phyloP scores from a whole-genome alignment of 768 basidiomycete genomes.

The Boletus bicolor region DNA sequence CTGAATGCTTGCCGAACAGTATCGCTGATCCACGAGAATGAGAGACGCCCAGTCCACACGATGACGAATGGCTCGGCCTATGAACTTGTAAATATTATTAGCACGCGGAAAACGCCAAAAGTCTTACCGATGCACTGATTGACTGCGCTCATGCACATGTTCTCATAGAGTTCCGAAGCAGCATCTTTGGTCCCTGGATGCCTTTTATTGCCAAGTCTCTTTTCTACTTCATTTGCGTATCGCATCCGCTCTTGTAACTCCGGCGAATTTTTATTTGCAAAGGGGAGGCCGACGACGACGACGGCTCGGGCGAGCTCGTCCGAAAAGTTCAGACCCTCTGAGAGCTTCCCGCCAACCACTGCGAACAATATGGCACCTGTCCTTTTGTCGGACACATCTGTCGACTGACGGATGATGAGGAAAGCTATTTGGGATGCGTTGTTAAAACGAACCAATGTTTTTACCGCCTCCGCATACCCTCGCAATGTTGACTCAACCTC shows the following conservation, averaged over 20 bases:
- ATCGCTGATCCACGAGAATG: conserved; percentile 83
- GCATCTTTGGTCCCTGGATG: conserved; percentile 54
- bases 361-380: conserved; percentile 84
- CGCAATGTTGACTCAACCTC: conserved; percentile 74
- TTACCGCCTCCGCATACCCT: conserved; percentile 61
- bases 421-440: not conserved
- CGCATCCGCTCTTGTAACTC: conserved; percentile 91
- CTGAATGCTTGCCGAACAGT: conserved; percentile 62
- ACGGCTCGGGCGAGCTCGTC: conserved; percentile 85
- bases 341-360: conserved; percentile 96
- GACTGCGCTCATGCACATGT: conserved; percentile 90
- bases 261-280: conserved; percentile 85
- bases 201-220: conserved; percentile 36
- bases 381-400: conserved; percentile 27
- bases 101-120: not conserved
- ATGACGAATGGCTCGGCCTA: conserved; percentile 93
- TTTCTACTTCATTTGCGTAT: conserved; percentile 69
- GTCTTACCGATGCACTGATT: conserved; percentile 92
- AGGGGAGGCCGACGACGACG: conserved; percentile 86
- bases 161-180: conserved; percentile 82
- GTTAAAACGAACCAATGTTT: conserved; percentile 16
- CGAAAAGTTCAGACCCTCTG: conserved; percentile 81
- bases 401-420: conserved; percentile 20
- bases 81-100: not conserved
- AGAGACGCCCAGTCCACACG: conserved; percentile 89